phyloP scores from a whole-genome alignment of 192 early-diverging fungal species.

The Coemansia sp. region DNA sequence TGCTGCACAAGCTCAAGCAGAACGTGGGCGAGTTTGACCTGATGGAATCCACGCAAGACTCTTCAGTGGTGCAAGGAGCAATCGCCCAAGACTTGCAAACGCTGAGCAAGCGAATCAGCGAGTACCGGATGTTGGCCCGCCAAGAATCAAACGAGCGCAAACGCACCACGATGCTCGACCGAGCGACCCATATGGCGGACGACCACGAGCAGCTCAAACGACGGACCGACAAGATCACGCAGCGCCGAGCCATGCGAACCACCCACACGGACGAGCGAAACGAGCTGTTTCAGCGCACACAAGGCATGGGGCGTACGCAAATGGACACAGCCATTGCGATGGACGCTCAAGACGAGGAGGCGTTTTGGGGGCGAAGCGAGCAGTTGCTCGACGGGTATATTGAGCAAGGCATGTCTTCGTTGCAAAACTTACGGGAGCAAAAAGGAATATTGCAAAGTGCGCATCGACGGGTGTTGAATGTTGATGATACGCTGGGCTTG shows the following conservation, averaged over 20 bases:
- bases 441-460: constrained; percentile 32
- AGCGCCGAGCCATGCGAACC: constrained; percentile 18
- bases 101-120: constrained; percentile 39
- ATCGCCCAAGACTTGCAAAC: constrained; percentile 45
- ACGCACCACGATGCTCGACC: constrained; percentile 44
- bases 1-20: constrained; percentile 53
- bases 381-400: constrained; percentile 43
- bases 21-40: constrained; percentile 50
- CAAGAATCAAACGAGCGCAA: constrained; percentile 51
- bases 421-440: constrained; percentile 46
- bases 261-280: constrained; percentile 15
- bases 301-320: constrained; percentile 3
- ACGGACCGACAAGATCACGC: constrained; percentile 43
- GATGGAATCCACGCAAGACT: constrained; percentile 7
- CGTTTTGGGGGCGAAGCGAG: constrained; percentile 43
- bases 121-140: constrained; percentile 44
- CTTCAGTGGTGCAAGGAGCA: constrained; percentile 22
- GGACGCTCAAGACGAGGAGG: constrained; percentile 34
- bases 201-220: constrained; percentile 45
- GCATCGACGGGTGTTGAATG: constrained; percentile 40
- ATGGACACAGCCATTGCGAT: constrained; percentile 43
- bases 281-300: constrained; percentile 33
- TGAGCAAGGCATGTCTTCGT: constrained; percentile 44
- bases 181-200: constrained; percentile 36
- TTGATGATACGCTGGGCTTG: constrained; percentile 41